A percentile compares a stretch with the other conserved stretches of the same genome.
These are phyloP conservation scores for Neurospora tetrasperma DNA, from an alignment of 495 filamentous ascomycete species.

Conservation along the genomic window DNA sequence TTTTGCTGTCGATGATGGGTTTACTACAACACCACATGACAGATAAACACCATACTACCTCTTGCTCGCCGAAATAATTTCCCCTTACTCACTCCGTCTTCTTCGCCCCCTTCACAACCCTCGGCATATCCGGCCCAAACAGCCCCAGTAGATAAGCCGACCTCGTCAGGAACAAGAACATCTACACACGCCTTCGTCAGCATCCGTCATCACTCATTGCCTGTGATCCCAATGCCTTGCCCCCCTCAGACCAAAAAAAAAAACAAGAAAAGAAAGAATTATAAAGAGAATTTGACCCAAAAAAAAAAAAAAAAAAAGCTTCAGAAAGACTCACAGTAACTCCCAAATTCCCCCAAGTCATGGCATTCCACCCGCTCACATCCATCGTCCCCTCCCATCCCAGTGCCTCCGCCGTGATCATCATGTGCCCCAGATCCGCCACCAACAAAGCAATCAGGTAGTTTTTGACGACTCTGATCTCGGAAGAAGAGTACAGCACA, in stretches of 20 bases:
- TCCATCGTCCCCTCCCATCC: constrained; percentile 44
- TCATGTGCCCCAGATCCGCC: constrained; percentile 62
- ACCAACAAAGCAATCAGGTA: constrained; percentile 56
- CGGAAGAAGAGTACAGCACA: constrained; percentile 51
- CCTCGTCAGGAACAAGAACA: constrained; percentile 46
- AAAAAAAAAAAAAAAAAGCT: neutral
- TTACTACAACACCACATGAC: neutral
- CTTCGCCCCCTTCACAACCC: neutral
- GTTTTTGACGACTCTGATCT: constrained; percentile 54
- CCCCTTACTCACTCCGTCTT: constrained; percentile 5
- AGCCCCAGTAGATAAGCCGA: constrained; percentile 46
- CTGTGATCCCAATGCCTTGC: neutral
- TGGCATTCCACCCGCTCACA: constrained; percentile 51
- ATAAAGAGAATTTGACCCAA: too few relatives aligned
- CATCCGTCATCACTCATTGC: neutral
- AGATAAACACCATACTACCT: neutral
- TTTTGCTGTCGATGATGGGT: neutral
- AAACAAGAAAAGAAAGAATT: too few relatives aligned
- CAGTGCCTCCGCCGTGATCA: constrained; percentile 47
- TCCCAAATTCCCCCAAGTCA: constrained; percentile 67
- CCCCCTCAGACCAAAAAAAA: neutral
- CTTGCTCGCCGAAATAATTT: neutral
- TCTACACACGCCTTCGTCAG: constrained; percentile 9
- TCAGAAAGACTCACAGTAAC: constrained; percentile 37
- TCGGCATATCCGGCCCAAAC: constrained; percentile 38